Conservation (phyloP, 352 stramenopile genomes). For the Plasmopara muralis region DNA sequence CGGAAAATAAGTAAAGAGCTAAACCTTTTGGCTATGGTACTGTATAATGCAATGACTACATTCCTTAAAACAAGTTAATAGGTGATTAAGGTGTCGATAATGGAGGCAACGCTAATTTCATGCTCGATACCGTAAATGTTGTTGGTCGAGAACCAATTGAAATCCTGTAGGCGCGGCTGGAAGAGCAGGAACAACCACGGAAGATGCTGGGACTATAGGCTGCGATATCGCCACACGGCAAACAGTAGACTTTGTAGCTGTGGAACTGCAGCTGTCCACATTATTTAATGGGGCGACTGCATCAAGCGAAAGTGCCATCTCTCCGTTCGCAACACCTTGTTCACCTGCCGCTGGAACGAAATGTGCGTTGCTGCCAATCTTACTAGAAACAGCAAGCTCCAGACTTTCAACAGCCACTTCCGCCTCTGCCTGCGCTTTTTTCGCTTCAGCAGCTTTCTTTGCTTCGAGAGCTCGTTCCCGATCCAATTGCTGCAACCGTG, state of each 20-base stretch:
- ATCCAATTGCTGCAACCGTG: conserved; percentile 27
- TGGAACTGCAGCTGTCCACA: background rate
- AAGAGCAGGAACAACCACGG: background rate
- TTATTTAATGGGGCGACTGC: background rate
- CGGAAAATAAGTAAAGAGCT: background rate
- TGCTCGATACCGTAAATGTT: background rate
- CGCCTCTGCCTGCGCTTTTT: conserved; percentile 7
- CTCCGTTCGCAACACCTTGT: background rate
- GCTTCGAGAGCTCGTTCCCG: conserved; percentile 22
- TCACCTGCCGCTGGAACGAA: conserved; percentile 2
- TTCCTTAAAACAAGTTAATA: background rate
- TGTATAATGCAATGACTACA: background rate
- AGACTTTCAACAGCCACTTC: conserved; percentile 4
- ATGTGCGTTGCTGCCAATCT: conserved; percentile 2
- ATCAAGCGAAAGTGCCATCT: background rate
- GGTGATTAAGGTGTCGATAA: background rate
- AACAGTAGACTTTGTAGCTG: background rate
- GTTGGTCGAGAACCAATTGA: background rate
- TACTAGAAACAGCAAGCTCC: background rate
- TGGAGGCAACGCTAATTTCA: background rate
- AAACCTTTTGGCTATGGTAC: no score
- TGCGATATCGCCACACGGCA: background rate
- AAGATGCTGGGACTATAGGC: background rate
- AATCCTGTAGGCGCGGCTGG: background rate
- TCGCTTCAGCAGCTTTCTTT: conserved; percentile 22